These are phyloP conservation scores for Fraxinus quadrangulata DNA, from an alignment of 257 asterid genomes.

Conservation along the genomic window DNA sequence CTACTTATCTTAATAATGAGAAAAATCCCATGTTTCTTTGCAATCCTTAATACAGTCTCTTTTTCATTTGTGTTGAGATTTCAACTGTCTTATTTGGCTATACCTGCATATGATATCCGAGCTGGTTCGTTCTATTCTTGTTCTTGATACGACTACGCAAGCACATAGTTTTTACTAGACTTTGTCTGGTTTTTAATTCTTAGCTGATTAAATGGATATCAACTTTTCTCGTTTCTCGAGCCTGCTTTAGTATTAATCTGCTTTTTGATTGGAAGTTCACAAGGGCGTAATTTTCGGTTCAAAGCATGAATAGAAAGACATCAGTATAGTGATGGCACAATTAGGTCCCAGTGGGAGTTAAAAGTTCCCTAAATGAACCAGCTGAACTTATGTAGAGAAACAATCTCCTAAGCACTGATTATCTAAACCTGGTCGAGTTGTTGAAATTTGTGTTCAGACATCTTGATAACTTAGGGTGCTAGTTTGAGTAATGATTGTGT, in stretches of 20 bases:
- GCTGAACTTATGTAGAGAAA: not conserved
- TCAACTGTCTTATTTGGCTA: not conserved
- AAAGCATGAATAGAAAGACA: not conserved
- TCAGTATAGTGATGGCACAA: not conserved
- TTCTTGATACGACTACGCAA: not conserved
- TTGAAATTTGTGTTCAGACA: not conserved
- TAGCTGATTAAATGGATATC: not conserved
- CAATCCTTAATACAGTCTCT: not conserved
- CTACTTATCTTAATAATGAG: conserved; percentile 45
- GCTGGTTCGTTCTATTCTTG: not conserved
- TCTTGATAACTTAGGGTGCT: not conserved
- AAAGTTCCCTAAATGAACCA: not conserved
- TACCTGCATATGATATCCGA: not conserved
- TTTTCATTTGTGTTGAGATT: not conserved
- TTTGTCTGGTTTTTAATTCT: not conserved
- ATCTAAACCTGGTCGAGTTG: not conserved
- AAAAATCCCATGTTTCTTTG: conserved; percentile 23
- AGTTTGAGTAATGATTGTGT: conserved; percentile 32
- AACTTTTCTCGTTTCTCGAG: not conserved
- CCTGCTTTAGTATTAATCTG: conserved; percentile 3
- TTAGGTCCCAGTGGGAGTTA: not conserved
- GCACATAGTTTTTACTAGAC: not conserved
- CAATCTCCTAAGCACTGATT: not conserved
- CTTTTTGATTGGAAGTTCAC: conserved; percentile 22
- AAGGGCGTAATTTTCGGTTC: conserved; percentile 14